Percentiles rank a stretch among this genome's conserved stretches.
These are phyloP conservation scores for Sordariomycetes sp. DNA, from an alignment of 2,329 filamentous ascomycete species.

Conservation along the genomic window DNA sequence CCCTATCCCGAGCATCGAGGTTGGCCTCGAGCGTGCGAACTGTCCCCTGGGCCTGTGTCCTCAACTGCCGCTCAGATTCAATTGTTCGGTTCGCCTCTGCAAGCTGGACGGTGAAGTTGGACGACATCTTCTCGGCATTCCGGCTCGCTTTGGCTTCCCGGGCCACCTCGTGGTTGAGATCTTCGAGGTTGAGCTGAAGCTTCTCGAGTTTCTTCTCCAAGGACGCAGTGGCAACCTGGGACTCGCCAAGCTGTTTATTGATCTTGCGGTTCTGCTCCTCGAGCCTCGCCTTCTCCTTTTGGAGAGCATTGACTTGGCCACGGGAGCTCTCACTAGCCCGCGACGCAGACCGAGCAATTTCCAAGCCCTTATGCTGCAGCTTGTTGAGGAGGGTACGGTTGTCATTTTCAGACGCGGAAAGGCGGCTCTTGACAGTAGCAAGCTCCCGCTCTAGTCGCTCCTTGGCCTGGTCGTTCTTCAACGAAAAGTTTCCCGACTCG, in stretches of 20 bases:
- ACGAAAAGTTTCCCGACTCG: conserved; percentile 77
- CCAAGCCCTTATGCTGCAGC: conserved; percentile 90
- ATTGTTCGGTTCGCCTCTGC: conserved; percentile 81
- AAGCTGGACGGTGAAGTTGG: conserved; percentile 66
- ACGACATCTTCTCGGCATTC: conserved; percentile 80
- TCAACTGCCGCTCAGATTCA: conserved; percentile 79
- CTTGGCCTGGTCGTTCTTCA: conserved; percentile 87
- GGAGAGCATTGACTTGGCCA: conserved; percentile 60
- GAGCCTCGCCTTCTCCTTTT: conserved; percentile 67
- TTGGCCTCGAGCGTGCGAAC: conserved; percentile 68
- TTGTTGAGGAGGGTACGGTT: conserved; percentile 94
- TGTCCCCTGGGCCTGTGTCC: conserved; percentile 73
- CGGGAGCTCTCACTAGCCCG: conserved; percentile 75
- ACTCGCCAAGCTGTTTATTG: conserved; percentile 72
- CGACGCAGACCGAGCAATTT: conserved; percentile 83
- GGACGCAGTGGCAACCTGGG: conserved; percentile 68
- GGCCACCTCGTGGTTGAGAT: conserved; percentile 83
- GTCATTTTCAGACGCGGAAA: conserved; percentile 90
- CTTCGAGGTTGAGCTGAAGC: conserved; percentile 73
- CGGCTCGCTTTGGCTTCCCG: conserved; percentile 81
- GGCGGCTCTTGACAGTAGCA: conserved; percentile 76
- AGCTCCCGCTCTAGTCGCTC: conserved; percentile 86
- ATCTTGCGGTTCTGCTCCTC: conserved; percentile 76
- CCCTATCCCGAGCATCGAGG: conserved; percentile 66
- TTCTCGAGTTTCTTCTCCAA: conserved; percentile 94